Base-by-base conservation (phyloP, 495 filamentous ascomycete species). In the Xylaria scruposa region DNA sequence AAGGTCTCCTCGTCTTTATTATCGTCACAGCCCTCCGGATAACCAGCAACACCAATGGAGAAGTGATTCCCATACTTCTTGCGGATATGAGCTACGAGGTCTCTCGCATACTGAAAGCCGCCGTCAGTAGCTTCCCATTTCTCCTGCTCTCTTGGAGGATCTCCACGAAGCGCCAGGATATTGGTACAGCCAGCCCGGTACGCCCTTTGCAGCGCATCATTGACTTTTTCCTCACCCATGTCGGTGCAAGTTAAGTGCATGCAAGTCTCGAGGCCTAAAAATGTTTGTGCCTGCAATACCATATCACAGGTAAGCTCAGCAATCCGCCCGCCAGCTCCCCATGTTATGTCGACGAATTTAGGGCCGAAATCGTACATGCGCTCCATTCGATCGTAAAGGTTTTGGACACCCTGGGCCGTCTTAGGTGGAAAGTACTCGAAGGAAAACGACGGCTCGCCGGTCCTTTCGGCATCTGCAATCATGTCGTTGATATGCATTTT, bases 381-480 rank as follows among this genome's bases (percentile, higher is more conserved):
- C 84, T 99, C 94, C 93, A 99, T 98, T 75, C 95, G 92, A 80
- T 99, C 97, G 84, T 99, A 99, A 68, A 99, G 90, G 80, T 99
- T 99, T 85, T 98, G 97, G 10, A 99, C 95, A 88, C 97, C 97
- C 87, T 94, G 92, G 1, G 96, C 95, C 0, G 97, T 99, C 84
- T 99, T 99, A n/a, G 97, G 97, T 58, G 97, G 95, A 83, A 98
- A 99, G 87, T 97, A 99, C 83, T 99, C 97, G 81, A 99, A 99
- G 38, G 97, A 98, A 87, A 98, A 97, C 67, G 92, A 93, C 60
- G 94, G 91, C 74, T 90, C 88, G 78, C 89, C 89, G 71, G 91
- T 88, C 84, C 79, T 82, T 76, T 93, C 87, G 84, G 93, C 92
- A 77, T 95, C 93, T 72, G 91, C 88, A 73, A 99, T 86, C 88